Conservation (phyloP, 2,329 filamentous ascomycete genomes). For the Aspergillus hortae region DNA sequence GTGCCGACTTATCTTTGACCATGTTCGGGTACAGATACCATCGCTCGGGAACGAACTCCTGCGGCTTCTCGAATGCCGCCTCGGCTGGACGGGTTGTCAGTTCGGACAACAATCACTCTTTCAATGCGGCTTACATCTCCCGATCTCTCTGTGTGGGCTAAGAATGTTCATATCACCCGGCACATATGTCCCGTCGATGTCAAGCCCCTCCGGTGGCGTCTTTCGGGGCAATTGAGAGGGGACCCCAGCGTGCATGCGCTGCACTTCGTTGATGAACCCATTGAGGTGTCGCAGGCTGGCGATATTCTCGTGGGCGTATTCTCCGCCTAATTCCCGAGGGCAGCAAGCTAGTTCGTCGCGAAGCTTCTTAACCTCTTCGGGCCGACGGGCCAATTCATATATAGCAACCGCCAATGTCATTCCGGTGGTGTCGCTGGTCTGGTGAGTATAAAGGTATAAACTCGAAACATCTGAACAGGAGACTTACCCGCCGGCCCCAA, state of each 20-base stretch:
- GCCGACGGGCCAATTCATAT: background rate
- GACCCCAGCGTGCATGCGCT: conserved; percentile 12
- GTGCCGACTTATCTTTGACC: conserved; percentile 31
- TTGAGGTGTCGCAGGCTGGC: conserved; percentile 6
- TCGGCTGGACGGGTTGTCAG: conserved; percentile 14
- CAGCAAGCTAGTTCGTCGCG: background rate
- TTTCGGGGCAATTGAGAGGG: conserved; percentile 7
- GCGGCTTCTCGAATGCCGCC: conserved; percentile 22
- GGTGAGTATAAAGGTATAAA: too few species aligned
- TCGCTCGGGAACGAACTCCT: conserved; percentile 24
- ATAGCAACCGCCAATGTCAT: too few species aligned
- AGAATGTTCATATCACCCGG: conserved; percentile 18
- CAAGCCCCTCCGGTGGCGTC: conserved; percentile 15
- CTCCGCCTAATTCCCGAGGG: background rate
- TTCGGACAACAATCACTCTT: too few species aligned
- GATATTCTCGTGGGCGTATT: background rate
- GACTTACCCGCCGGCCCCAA: too few species aligned
- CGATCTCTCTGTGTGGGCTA: conserved; percentile 20
- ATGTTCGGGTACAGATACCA: conserved; percentile 34
- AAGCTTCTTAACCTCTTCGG: background rate
- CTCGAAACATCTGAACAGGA: too few species aligned
- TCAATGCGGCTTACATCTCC: conserved; percentile 19
- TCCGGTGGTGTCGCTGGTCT: too few species aligned
- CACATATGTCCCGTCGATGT: conserved; percentile 12
- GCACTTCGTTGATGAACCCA: conserved; percentile 13